Percentiles rank a stretch among this genome's conserved stretches.
Evolutionary conservation across 73 alveolate species (phyloP).

Genomic region (Tetrahymena thermophila): DNA sequence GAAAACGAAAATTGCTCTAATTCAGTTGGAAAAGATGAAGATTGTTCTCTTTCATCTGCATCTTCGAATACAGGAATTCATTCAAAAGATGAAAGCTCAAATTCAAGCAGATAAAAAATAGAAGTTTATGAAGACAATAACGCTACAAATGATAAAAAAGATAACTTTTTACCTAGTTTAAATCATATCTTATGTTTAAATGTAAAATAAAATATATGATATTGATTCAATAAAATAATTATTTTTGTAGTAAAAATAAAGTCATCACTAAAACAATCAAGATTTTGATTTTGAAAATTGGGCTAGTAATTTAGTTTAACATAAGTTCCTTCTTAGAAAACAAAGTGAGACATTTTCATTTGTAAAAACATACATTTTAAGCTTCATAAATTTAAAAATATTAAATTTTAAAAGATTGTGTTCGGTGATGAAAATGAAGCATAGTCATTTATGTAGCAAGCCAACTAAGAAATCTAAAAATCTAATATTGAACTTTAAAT

Average conservation of each 20-base stretch:
- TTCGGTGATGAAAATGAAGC: not conserved
- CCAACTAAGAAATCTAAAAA: not conserved
- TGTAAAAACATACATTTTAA: not conserved
- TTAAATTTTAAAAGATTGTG: not conserved
- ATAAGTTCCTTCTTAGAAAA: not conserved
- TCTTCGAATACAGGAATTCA: not conserved
- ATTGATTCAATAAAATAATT: not conserved
- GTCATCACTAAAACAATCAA: not conserved
- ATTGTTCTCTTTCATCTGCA: not conserved
- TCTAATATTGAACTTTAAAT: not conserved
- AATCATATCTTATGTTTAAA: not conserved
- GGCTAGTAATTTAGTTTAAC: not conserved
- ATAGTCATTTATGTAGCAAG: not conserved
- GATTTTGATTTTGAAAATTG: not conserved
- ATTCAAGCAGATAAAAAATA: not conserved
- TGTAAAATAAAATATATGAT: not conserved
- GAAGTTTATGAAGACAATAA: not conserved
- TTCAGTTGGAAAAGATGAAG: not conserved
- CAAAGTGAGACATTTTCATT: not conserved
- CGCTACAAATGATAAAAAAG: not conserved
- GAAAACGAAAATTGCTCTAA: not conserved
- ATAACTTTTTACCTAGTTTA: not conserved
- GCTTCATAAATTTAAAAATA: not conserved
- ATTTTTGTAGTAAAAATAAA: too few species aligned
- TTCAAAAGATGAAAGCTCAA: not conserved